A percentile compares a stretch with the other conserved stretches of the same genome.
Conservation (phyloP, 1,284 basidiomycete genomes). For the Athelia sp. region DNA sequence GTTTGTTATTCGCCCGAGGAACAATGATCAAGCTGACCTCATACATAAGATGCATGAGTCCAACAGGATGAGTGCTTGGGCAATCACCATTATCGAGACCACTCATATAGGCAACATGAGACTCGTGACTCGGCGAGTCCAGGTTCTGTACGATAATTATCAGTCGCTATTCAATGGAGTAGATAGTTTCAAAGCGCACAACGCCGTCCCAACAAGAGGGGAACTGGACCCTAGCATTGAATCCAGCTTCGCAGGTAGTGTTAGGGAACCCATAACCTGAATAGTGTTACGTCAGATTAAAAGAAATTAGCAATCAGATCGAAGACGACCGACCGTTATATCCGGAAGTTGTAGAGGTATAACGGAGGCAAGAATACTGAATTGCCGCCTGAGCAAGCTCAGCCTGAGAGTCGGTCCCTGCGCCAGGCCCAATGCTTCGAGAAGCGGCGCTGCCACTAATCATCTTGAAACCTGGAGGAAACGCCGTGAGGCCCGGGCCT, state of each 20-base stretch:
- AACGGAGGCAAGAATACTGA: constrained; percentile 36
- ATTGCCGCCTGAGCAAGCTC: constrained; percentile 37
- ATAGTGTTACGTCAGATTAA: no score
- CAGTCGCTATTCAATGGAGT: no score
- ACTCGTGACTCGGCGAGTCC: constrained; percentile 23
- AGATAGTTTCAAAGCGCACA: constrained; percentile 6
- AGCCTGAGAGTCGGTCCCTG: constrained; percentile 22
- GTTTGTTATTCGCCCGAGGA: neutral
- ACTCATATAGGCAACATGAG: constrained; percentile 28
- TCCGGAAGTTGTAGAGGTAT: constrained; percentile 17
- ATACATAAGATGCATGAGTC: constrained; percentile 43
- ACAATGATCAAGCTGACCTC: constrained; percentile 23
- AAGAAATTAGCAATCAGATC: no score
- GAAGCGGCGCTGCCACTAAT: constrained; percentile 33
- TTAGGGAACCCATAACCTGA: constrained; percentile 28
- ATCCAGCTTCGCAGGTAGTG: constrained; percentile 36
- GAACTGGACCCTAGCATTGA: constrained; percentile 33
- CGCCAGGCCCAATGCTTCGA: constrained; percentile 26
- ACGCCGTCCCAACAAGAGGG: constrained; percentile 51
- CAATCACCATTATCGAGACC: constrained; percentile 41
- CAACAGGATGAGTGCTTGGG: constrained; percentile 37
- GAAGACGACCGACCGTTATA: constrained; percentile 25
- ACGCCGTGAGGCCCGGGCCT: constrained; percentile 34
- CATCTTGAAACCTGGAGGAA: constrained; percentile 42
- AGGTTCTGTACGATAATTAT: constrained; percentile 1